Percentiles rank a stretch among this genome's conserved stretches.
phyloP scores from a whole-genome alignment of 495 filamentous ascomycete genomes.

The Hypoxylon trugodes region DNA sequence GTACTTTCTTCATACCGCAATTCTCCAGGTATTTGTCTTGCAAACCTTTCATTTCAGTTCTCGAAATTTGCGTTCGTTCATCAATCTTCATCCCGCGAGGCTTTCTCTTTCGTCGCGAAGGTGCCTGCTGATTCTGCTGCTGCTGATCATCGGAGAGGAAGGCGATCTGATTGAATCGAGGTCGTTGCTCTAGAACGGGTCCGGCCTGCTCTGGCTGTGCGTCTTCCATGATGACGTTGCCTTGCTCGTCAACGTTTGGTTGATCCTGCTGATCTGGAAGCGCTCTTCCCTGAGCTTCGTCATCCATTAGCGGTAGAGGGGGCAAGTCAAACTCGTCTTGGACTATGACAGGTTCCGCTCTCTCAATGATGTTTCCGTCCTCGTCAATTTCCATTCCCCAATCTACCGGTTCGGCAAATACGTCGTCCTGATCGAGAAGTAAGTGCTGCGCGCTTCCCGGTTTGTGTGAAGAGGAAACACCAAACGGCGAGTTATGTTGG shows the following conservation, averaged over 20 bases:
- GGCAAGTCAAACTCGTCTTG: constrained; percentile 51
- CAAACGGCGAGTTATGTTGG: constrained; percentile 28
- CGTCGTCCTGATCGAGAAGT: constrained; percentile 39
- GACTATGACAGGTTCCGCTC: constrained; percentile 15
- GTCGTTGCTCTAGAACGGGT: constrained; percentile 38
- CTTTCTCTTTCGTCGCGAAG: constrained; percentile 40
- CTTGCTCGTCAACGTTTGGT: constrained; percentile 28
- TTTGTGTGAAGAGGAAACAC: constrained; percentile 40
- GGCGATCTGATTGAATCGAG: constrained; percentile 13
- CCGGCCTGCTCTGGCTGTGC: constrained; percentile 46
- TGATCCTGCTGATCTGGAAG: constrained; percentile 19
- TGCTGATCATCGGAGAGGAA: constrained; percentile 31
- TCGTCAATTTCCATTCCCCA: constrained; percentile 55
- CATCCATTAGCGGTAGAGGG: constrained; percentile 35
- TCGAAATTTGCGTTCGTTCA: constrained; percentile 58
- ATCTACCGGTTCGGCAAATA: constrained; percentile 42
- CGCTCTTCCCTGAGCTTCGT: constrained; percentile 6
- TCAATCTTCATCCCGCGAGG: constrained; percentile 48
- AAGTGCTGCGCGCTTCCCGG: constrained; percentile 29
- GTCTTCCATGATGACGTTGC: constrained; percentile 41
- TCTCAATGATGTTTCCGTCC: constrained; percentile 50
- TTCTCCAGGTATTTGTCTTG: constrained; percentile 65
- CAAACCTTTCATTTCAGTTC: constrained; percentile 65
- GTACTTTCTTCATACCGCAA: constrained; percentile 40
- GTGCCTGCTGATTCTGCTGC: constrained; percentile 27